These are phyloP conservation scores for Phytophthora crassamura DNA, from an alignment of 352 stramenopile species.

Conservation along the genomic window DNA sequence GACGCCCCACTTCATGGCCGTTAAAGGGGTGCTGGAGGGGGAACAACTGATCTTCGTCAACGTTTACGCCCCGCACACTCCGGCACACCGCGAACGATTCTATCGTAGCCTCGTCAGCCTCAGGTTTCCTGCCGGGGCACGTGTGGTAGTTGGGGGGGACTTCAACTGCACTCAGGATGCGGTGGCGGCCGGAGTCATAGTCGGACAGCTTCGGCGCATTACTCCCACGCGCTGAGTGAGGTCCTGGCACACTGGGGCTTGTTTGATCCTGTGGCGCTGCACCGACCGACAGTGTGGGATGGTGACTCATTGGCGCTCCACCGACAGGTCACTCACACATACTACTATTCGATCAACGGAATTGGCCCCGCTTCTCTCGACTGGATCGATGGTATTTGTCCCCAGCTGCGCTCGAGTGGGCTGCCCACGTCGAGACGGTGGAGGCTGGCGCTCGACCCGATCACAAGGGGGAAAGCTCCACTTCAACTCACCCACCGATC, in stretches of 20 bases:
- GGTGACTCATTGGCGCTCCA: not conserved
- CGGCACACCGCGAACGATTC: not conserved
- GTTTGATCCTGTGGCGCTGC: not conserved
- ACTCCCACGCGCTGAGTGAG: not conserved
- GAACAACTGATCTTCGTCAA: not conserved
- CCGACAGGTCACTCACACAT: not conserved
- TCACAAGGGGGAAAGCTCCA: not conserved
- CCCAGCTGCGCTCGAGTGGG: not conserved
- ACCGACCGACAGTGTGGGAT: not conserved
- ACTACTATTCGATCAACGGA: not conserved
- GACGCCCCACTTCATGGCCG: not conserved
- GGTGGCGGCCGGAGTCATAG: not conserved
- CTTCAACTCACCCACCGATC: not conserved
- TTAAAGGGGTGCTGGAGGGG: not conserved
- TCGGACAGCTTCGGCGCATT: fast-evolving
- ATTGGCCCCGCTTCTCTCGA: not conserved
- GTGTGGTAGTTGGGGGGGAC: not conserved
- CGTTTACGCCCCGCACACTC: not conserved
- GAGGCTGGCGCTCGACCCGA: not conserved
- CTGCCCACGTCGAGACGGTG: not conserved
- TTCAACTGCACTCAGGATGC: constrained; percentile 1
- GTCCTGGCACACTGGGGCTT: not conserved
- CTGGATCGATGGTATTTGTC: constrained; percentile 4
- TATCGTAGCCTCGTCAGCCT: not conserved
- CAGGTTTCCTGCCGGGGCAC: not conserved